Evolutionary conservation across 2,329 filamentous ascomycete species (phyloP), one percentile per base, ranked within the genome.

Genomic region (Epichloe glyceriae): DNA sequence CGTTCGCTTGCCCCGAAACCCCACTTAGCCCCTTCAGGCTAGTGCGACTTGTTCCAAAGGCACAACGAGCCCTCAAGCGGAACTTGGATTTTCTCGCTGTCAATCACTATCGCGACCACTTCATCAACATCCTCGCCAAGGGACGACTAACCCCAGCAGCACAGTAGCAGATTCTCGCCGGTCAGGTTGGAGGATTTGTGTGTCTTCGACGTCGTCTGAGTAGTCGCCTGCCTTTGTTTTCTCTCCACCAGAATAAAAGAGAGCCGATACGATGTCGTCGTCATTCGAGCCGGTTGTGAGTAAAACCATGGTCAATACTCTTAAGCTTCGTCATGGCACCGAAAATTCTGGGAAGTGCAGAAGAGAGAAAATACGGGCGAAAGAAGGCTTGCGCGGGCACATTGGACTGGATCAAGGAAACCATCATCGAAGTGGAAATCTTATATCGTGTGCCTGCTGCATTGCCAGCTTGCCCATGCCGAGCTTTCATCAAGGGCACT

Each of bases 231-330:
- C 60, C 58, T 55, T 57, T 57, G 50, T 55, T 58, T 56, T 58
- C 49, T 56, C 56, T 61, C 61, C 58, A 60, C 54, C 59, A 57
- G 55, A 55, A 41, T 17, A 48, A 60, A 60, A 58, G 63, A 62
- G 60, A 67, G 66, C 70, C 64, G 60, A 58, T 63, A 79, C 74
- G 69, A 83, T 83, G 80, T 83, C 80, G 70, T 78, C 76, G 67
- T 53, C 52, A 50, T 83, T 84, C 73, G 81, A 84, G 76, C 69
- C 73, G 71, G 79, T 82, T 76, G 81, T 84, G 74, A 83, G 80
- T 83, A 65, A 50, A 47, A 45, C 40, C 30, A 46, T 30, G 30
- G 30, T 43, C 45, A 42, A 47, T 14, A n/a, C 34, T 41, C 38
- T 43, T 17, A 22, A 34, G 38, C 39, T 47, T 47, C 45, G 52